Conservation (phyloP, 768 basidiomycete species). For the Stropharia rugosoannulata region DNA sequence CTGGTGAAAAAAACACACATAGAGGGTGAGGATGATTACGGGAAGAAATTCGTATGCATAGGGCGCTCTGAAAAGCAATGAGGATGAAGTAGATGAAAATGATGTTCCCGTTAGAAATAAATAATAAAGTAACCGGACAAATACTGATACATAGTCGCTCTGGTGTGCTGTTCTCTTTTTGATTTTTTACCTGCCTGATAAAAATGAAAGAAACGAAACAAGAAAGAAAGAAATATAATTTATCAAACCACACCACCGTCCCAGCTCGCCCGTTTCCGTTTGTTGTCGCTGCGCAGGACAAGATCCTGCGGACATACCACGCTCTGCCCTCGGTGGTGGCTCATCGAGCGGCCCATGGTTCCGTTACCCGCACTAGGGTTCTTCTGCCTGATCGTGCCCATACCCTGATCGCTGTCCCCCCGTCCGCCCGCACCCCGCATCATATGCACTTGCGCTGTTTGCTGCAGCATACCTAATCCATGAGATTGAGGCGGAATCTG, state of each 20-base stretch:
- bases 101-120: background rate
- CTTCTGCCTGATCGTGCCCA: slow-evolving; percentile 4
- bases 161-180: background rate
- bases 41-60: too few relatives aligned
- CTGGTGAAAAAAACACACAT: background rate
- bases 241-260: slow-evolving; percentile 29
- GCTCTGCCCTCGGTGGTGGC: slow-evolving; percentile 46
- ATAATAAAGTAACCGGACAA: background rate
- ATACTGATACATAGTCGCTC: background rate
- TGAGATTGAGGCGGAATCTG: background rate
- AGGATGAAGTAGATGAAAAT: too few relatives aligned
- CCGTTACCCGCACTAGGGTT: slow-evolving; percentile 4
- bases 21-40: too few relatives aligned
- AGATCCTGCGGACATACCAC: slow-evolving; percentile 42
- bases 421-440: background rate
- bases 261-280: slow-evolving; percentile 47
- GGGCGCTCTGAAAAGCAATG: too few relatives aligned
- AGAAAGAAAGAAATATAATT: background rate
- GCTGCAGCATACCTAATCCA: background rate
- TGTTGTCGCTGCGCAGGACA: slow-evolving; percentile 28
- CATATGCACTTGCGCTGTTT: background rate
- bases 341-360: slow-evolving; percentile 24
- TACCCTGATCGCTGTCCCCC: background rate
- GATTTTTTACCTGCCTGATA: background rate
- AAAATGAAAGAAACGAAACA: background rate